Percentiles rank a stretch among this genome's conserved stretches.
phyloP scores from a whole-genome alignment of 2,329 filamentous ascomycete species.

The Penicillium sp. region DNA sequence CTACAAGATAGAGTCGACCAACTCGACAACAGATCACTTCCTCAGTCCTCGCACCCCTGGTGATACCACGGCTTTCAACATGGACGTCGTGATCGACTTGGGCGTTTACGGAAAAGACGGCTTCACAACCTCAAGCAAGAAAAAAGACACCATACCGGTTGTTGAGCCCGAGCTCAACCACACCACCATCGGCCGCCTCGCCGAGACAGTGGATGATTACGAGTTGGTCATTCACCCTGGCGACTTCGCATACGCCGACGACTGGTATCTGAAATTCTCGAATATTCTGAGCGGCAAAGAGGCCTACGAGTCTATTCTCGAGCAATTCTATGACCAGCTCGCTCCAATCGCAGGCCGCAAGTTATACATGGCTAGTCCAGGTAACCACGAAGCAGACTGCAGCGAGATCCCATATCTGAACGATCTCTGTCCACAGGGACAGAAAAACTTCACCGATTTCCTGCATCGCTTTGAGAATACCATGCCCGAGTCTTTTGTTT shows the following conservation, averaged over 20 bases:
- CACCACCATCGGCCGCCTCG: conserved; percentile 59
- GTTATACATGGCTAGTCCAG: conserved; percentile 58
- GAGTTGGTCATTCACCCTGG: conserved; percentile 48
- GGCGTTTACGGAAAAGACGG: conserved; percentile 58
- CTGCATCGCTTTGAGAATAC: conserved; percentile 56
- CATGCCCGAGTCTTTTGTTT: conserved; percentile 55
- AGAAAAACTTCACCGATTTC: conserved; percentile 64
- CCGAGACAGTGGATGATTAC: conserved; percentile 55
- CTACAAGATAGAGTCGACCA: conserved; percentile 60
- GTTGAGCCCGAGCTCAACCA: conserved; percentile 58
- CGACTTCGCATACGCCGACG: conserved; percentile 61
- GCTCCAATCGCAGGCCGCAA: conserved; percentile 57
- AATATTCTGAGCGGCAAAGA: conserved; percentile 53
- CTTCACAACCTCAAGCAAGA: conserved; percentile 51
- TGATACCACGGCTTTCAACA: conserved; percentile 56
- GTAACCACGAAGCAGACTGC: conserved; percentile 62
- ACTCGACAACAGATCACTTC: conserved; percentile 57
- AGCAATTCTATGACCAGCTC: conserved; percentile 59
- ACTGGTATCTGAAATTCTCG: conserved; percentile 53
- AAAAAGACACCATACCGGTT: conserved; percentile 52
- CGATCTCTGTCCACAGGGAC: conserved; percentile 44
- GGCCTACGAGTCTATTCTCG: conserved; percentile 59
- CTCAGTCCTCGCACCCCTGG: conserved; percentile 56
- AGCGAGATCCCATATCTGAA: conserved; percentile 28
- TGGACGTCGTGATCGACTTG: conserved; percentile 57